Base-by-base conservation (phyloP, 2,329 filamentous ascomycete species). In the Rhynchosporium secalis region DNA sequence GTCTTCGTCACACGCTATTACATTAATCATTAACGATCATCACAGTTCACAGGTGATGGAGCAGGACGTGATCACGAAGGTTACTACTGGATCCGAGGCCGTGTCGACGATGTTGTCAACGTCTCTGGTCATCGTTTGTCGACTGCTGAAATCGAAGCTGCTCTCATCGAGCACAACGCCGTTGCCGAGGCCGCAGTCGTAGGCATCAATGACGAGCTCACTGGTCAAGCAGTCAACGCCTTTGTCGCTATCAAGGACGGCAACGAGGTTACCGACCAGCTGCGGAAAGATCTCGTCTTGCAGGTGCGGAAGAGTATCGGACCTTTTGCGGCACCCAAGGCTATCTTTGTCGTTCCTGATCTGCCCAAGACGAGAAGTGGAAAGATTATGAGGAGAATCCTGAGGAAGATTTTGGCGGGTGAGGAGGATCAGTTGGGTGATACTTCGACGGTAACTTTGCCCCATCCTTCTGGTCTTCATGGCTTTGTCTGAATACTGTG, bases 71-170 rank as follows among this genome's bases (percentile, higher is more conserved):
- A 99, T 76, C 90, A 96, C 78, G 95, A 99, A 73, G 95, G 95
- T 62, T 99, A 97, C 83, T 99, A 98, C 86, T 99, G 95, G 95
- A 99, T 99, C 76, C 91, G 95, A 66, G 95, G 95, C 68, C 92
- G 95, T 77, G 95, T 99, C 58, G 95, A 99, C 75, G 95, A 99
- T 73, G 95, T 99, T 48, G 94, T 99, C 76, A 99, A 99, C 78
- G 95, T 99, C 66, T 95, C 90, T 71, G 95, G 95, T 33, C 95
- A 99, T 78, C 89, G 95, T 76, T 83, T 99, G 66, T 98, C 94
- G 15, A 99, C 95, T 9, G 94, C 95, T 41, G 95, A 99, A 78
- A 99, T 99, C 68, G 95, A 99, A 79, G 95, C 95, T 33, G 95
- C 95, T 20, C 86, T 99, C 55, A 88, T 99, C 69, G 94, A 98